phyloP scores from a whole-genome alignment of 495 filamentous ascomycete species.

The Margaritispora aquatica region DNA sequence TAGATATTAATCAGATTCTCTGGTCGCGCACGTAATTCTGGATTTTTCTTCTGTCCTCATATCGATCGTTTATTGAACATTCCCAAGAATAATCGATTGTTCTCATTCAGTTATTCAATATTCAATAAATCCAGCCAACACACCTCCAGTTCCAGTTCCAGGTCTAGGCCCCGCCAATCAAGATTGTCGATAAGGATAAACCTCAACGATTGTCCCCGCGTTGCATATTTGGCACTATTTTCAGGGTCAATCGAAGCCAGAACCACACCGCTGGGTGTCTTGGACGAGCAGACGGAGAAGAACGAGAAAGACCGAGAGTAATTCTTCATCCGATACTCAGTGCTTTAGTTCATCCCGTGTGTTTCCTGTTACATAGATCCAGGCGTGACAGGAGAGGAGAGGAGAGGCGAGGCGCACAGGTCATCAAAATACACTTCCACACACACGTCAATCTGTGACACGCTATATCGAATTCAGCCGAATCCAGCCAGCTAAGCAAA shows the following conservation, averaged over 20 bases:
- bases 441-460: neutral
- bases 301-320: neutral
- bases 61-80: neutral
- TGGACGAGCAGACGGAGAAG: neutral
- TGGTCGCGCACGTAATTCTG: neutral
- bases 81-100: neutral
- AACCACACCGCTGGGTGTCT: neutral
- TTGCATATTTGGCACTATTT: neutral
- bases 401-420: too few relatives aligned
- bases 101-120: neutral
- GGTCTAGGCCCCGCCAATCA: neutral
- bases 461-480: too few relatives aligned
- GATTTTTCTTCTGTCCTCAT: neutral
- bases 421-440: neutral
- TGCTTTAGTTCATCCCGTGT: neutral
- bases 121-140: neutral
- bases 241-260: neutral
- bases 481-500: too few relatives aligned
- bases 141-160: neutral
- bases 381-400: too few relatives aligned
- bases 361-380: neutral
- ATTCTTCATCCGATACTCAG: neutral
- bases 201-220: neutral
- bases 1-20: neutral
- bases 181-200: neutral